Percentiles rank a stretch among this genome's conserved stretches.
Conservation (phyloP, 164 flowering plant genomes). For the Vitis rupestris region DNA sequence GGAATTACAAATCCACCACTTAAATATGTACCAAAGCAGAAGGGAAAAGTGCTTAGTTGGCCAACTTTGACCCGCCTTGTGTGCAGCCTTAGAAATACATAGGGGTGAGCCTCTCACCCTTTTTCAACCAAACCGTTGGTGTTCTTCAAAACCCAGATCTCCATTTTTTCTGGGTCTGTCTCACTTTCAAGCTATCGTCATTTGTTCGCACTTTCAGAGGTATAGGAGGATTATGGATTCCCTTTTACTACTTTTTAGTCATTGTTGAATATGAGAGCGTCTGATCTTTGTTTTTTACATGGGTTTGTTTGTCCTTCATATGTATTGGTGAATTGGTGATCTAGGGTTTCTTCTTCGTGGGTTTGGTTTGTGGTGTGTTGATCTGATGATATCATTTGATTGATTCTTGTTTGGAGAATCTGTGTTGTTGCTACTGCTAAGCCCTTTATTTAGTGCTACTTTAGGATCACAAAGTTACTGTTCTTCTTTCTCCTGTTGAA, state of each 20-base stretch:
- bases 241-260: background rate
- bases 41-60: background rate
- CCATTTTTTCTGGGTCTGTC: slow-evolving; percentile 7
- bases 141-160: slow-evolving; percentile 16
- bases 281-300: background rate
- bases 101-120: background rate
- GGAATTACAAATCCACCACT: background rate
- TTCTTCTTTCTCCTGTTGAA: background rate
- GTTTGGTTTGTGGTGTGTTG: background rate
- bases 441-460: background rate
- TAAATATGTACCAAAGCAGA: background rate
- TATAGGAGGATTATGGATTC: slow-evolving; percentile 3
- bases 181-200: background rate
- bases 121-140: background rate
- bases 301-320: background rate
- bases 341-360: background rate
- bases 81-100: background rate
- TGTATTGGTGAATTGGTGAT: background rate
- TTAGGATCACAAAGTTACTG: background rate
- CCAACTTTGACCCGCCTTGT: background rate
- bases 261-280: too few species aligned
- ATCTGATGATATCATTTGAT: background rate
- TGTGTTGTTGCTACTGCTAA: background rate
- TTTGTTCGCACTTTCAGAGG: background rate
- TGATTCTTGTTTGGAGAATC: background rate